Evolutionary conservation across 371 early-diverging fungal species (phyloP), one percentile per base, ranked within the genome.

Genomic region (Syncephalastrum racemosum): DNA sequence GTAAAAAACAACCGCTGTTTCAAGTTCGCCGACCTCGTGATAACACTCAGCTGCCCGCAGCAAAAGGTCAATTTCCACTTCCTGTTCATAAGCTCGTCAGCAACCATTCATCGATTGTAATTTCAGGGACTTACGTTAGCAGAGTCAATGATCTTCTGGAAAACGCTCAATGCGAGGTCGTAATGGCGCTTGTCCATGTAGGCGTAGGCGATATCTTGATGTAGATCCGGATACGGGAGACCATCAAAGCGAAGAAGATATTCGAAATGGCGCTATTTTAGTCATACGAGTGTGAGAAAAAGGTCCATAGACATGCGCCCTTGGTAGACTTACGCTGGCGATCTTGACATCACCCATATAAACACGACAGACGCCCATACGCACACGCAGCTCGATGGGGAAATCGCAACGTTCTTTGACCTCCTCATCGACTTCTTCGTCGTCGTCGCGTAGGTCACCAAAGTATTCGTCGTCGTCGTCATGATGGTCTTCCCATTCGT

Each of bases 351-450:
- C 84, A 40, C 85, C 90, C 43, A 92, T 58, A 69, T 83, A 77
- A 16, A 95, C 54, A 39, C 94, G 82, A 59, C 92, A 91, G 22
- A 90, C 81, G 20, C 94, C 97, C 56, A 93, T 83, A 64, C 92
- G 88, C 40, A 88, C 86, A 22, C 93, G 81, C 41, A 96, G 72
- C 68, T 95, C 94, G 4, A 93, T 68, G 0, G 94, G 95, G 36
- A 95, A 72, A 39, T 80, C 73, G 20, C 54, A 49, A 1, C 73
- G 70, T 1, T 67, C 62, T 40, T 68, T 62, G 8, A 66, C 73
- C 3, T 63, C 22, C 36, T 67, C 72, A 50, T 72, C 73, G 4
- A 18, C 19, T 0, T 53, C 53, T 8, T 49, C 3, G 4, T 45
- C 56, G 18, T 56, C 56, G 24, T 49, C 10, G 3, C 50, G 22